A percentile compares a stretch with the other conserved stretches of the same genome.
These are phyloP conservation scores for Xylariales sp. DNA, from an alignment of 2,329 filamentous ascomycete species.

Conservation along the genomic window DNA sequence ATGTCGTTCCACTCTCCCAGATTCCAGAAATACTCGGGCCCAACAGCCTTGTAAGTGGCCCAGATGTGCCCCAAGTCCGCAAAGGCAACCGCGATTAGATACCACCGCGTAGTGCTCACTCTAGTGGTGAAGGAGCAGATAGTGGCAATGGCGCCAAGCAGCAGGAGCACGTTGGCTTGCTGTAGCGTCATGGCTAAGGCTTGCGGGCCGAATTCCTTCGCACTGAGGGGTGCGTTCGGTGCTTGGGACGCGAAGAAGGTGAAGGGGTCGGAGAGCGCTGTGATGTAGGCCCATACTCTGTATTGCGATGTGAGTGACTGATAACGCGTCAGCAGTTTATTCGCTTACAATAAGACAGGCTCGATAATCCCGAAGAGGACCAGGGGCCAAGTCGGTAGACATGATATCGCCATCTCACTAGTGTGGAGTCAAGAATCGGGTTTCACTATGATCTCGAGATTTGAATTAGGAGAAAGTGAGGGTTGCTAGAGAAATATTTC, in stretches of 20 bases:
- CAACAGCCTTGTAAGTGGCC: conserved; percentile 25
- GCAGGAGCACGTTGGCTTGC: conserved; percentile 26
- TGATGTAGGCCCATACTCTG: conserved; percentile 20
- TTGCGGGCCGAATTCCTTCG: conserved; percentile 15
- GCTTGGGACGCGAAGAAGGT: conserved; percentile 24
- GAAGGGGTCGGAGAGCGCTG: conserved; percentile 19
- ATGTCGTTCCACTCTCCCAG: conserved; percentile 24
- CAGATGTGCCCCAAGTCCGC: conserved; percentile 32
- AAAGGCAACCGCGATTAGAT: conserved; percentile 24
- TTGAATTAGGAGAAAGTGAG: no score
- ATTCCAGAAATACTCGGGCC: conserved; percentile 21
- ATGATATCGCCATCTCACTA: conserved; percentile 1
- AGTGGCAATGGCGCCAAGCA: conserved; percentile 25
- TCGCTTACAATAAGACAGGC: conserved; percentile 22
- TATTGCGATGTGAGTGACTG: conserved; percentile 1
- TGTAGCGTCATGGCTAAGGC: conserved; percentile 20
- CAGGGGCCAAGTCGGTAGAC: conserved; percentile 3
- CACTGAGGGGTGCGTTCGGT: conserved; percentile 14
- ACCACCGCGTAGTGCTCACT: conserved; percentile 21
- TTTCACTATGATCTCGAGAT: no score
- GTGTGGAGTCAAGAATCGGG: no score
- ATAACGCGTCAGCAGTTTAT: neutral
- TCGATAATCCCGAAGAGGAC: conserved; percentile 15
- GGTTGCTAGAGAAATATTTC: no score
- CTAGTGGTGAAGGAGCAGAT: conserved; percentile 28